A percentile compares a stretch with the other conserved stretches of the same genome.
Evolutionary conservation across 495 filamentous ascomycete genomes (phyloP).

Genomic region (Lichenothelia convexa): DNA sequence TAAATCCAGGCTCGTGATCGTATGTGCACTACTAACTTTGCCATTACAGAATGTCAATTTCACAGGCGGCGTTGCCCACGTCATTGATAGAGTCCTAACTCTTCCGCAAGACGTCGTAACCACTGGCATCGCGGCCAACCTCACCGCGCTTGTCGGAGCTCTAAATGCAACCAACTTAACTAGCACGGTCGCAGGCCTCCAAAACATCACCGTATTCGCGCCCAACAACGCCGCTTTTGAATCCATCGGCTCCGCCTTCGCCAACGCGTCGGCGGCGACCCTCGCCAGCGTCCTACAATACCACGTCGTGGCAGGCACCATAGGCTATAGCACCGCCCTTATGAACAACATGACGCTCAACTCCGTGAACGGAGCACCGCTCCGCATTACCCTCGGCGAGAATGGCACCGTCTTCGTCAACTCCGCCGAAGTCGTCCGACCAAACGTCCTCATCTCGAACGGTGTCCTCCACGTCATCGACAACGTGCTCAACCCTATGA

Average conservation of each 20-base stretch:
- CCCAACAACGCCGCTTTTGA: conserved; percentile 42
- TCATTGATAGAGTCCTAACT: conserved; percentile 40
- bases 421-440: conserved; percentile 32
- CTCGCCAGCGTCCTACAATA: conserved; percentile 35
- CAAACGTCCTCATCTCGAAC: conserved; percentile 43
- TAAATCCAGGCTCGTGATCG: neutral
- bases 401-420: conserved; percentile 36
- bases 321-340: conserved; percentile 32
- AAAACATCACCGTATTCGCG: conserved; percentile 46
- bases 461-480: conserved; percentile 54
- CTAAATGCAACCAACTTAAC: conserved; percentile 27
- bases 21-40: neutral
- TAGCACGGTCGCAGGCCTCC: conserved; percentile 20
- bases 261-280: conserved; percentile 26
- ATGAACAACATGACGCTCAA: conserved; percentile 26
- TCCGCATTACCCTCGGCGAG: conserved; percentile 33
- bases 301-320: conserved; percentile 36
- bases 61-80: conserved; percentile 43
- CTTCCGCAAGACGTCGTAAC: conserved; percentile 33
- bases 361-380: conserved; percentile 26
- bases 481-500: conserved; percentile 41
- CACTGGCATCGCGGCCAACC: conserved; percentile 30
- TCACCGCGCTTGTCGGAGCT: conserved; percentile 41
- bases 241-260: conserved; percentile 33
- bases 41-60: conserved; percentile 32